phyloP scores from a whole-genome alignment of 148 eudicot species.

The Tetragonia tetragonoides region DNA sequence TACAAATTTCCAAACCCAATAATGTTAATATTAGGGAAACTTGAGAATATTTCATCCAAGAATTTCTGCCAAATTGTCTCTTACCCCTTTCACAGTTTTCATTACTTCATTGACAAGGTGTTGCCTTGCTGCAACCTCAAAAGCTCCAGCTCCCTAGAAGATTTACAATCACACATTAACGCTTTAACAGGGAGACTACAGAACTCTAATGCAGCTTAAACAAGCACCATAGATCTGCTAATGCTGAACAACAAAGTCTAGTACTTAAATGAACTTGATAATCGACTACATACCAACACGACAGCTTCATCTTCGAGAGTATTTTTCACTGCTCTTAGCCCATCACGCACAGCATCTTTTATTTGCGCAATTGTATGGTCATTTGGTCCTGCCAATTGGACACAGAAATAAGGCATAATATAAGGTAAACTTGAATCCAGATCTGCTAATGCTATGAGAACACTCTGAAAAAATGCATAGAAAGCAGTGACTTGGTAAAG shows the following conservation, averaged over 20 bases:
- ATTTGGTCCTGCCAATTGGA: slow-evolving; percentile 70
- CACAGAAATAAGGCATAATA: not conserved
- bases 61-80: not conserved
- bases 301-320: slow-evolving; percentile 94
- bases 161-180: slow-evolving; percentile 10
- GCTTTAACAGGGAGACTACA: not conserved
- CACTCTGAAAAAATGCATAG: not conserved
- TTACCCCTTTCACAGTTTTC: slow-evolving; percentile 96
- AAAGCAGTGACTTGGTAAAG: not conserved
- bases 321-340: slow-evolving; percentile 89
- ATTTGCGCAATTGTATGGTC: slow-evolving; percentile 99
- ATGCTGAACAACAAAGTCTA: not conserved
- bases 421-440: not conserved
- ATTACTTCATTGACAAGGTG: slow-evolving; percentile 79
- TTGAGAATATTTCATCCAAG: not conserved
- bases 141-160: slow-evolving; percentile 93
- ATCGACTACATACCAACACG: slow-evolving; percentile 50
- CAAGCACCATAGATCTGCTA: not conserved
- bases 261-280: not conserved
- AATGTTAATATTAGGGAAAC: not conserved
- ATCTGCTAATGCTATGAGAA: not conserved
- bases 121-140: slow-evolving; percentile 97
- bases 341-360: slow-evolving; percentile 99
- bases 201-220: not conserved
- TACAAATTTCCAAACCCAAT: slow-evolving; percentile 19